Evolutionary conservation across 345 rosid genomes (phyloP), one percentile per base, ranked within the genome.

Genomic region (Euphorbia pulcherrima): DNA sequence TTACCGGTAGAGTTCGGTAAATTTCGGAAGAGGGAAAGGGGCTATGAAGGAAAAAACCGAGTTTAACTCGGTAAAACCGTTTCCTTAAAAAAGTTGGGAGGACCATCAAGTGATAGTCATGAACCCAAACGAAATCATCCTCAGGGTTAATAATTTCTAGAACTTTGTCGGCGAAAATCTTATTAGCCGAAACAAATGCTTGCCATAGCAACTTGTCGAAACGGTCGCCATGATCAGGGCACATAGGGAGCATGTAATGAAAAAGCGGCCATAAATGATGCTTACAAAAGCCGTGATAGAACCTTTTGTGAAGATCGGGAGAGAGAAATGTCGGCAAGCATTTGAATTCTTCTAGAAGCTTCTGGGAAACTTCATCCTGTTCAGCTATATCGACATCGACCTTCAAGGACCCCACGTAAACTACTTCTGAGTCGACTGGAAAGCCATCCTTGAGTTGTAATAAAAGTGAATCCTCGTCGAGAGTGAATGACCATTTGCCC

Each of bases 251-350:
- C 83, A 82, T 79, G 67, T 82, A 82, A 68, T 82, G 85, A 63
- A 82, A 82, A 62, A 82, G 78, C 17, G 85, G 85, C 85, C 85
- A 82, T n/a, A 82, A 27, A 39, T 82, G 72, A 66, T 82, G 85
- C 76, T 82, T 82, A 28, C 83, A 82, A 30, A 82, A 82, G 30
- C 83, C 81, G 24, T 76, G 81, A 60, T 82, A 82, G 53, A 76
- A 76, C 20, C 67, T 82, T 55, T 54, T 71, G 40, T 78, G 68
- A 71, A 72, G 67, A 20, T 82, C 85, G 12, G 73, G 75, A 46
- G 85, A 74, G n/a, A 82, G 76, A 67, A 82, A 82, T 20, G 83
- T 71, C 2, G 85, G 81, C 21, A 82, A 77, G 37, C 85, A 82
- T 40, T 67, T 77, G 64, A 79, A 82, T 33, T 79, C 74, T 59